phyloP scores from a whole-genome alignment of 371 early-diverging fungal species.

The Circinella minor region DNA sequence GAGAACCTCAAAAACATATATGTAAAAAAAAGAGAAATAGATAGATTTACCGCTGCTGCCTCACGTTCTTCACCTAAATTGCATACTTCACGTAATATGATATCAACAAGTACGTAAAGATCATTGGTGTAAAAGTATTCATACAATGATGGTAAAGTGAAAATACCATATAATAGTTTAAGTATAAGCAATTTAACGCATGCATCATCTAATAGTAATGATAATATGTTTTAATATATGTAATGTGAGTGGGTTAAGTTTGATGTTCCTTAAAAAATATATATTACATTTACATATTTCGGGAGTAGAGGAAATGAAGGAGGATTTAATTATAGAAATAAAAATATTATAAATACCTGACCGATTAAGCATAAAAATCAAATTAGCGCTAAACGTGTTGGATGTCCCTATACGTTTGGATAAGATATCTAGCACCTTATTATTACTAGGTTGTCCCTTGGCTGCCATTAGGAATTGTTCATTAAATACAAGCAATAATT shows the following conservation, averaged over 20 bases:
- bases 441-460: slow-evolving; percentile 43
- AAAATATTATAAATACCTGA: slow-evolving; percentile 56
- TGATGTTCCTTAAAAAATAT: slow-evolving; percentile 15
- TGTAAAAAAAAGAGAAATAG: background rate
- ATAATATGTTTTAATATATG: background rate
- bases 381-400: slow-evolving; percentile 81
- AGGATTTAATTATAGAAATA: background rate
- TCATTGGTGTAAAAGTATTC: slow-evolving; percentile 91
- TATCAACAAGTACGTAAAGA: slow-evolving; percentile 81
- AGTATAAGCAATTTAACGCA: slow-evolving; percentile 75
- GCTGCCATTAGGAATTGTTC: slow-evolving; percentile 72
- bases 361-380: slow-evolving; percentile 87
- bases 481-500: slow-evolving; percentile 69
- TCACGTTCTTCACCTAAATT: slow-evolving; percentile 74
- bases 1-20: no score
- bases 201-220: slow-evolving; percentile 54
- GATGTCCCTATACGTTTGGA: slow-evolving; percentile 63
- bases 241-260: slow-evolving; percentile 21
- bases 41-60: slow-evolving; percentile 45
- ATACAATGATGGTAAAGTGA: slow-evolving; percentile 60
- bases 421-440: slow-evolving; percentile 65
- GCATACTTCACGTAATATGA: slow-evolving; percentile 78
- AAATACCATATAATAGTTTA: slow-evolving; percentile 69
- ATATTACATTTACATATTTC: background rate
- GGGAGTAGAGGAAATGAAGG: background rate